Evolutionary conservation across 805 yeast species (phyloP).

Genomic region (Jamesozyma rosinii): DNA sequence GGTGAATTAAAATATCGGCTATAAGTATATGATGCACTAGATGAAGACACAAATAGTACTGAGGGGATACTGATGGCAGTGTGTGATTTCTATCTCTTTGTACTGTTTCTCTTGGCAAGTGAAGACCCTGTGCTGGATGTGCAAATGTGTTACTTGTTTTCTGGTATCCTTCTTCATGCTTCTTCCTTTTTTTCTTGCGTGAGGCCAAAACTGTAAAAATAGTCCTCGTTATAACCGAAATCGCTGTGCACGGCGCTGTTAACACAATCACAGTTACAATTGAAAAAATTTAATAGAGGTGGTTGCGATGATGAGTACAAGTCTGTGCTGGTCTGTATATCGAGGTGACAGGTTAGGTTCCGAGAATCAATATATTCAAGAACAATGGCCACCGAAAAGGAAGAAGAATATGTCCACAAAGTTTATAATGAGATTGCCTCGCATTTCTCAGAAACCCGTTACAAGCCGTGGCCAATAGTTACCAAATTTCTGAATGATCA

Average conservation of each 20-base stretch:
- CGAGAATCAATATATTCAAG: background rate
- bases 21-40: background rate
- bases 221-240: background rate
- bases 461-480: conserved; percentile 96
- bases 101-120: background rate
- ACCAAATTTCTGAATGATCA: conserved; percentile 51
- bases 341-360: background rate
- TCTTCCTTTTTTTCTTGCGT: background rate
- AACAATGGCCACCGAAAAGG: conserved; percentile 44
- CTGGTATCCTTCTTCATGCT: background rate
- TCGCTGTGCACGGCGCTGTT: background rate
- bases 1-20: background rate
- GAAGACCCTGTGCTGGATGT: background rate
- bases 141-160: background rate
- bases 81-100: background rate
- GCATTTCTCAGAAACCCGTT: conserved; percentile 88
- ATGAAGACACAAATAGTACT: background rate
- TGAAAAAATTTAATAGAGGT: background rate
- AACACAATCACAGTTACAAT: background rate
- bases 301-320: background rate
- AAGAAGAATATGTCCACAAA: conserved; percentile 74
- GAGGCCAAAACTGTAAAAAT: too few relatives aligned
- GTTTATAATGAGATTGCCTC: conserved; percentile 88
- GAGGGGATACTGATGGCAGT: background rate
- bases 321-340: too few relatives aligned